phyloP scores from a whole-genome alignment of 495 filamentous ascomycete genomes.

The Symbiotaphrina buchneri region DNA sequence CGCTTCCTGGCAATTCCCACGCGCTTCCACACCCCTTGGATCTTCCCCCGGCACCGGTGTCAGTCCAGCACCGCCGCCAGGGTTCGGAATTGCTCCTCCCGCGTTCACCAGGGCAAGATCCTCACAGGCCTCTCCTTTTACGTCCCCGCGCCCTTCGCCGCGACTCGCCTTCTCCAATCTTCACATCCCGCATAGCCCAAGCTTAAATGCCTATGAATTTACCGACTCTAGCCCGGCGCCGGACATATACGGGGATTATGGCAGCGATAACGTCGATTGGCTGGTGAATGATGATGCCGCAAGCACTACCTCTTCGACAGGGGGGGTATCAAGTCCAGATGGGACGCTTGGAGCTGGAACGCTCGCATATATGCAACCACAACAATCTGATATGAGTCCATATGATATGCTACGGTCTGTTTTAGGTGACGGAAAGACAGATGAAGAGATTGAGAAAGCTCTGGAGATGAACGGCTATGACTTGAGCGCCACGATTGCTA shows the following conservation, averaged over 20 bases:
- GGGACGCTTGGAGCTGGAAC: slow-evolving; percentile 45
- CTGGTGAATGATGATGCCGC: slow-evolving; percentile 81
- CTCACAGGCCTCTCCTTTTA: slow-evolving; percentile 71
- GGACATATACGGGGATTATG: slow-evolving; percentile 78
- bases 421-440: slow-evolving; percentile 64
- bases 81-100: slow-evolving; percentile 39
- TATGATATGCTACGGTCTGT: slow-evolving; percentile 97
- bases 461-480: slow-evolving; percentile 84
- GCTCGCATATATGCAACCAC: slow-evolving; percentile 58
- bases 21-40: slow-evolving; percentile 57
- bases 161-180: slow-evolving; percentile 78
- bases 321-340: slow-evolving; percentile 33
- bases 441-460: slow-evolving; percentile 82
- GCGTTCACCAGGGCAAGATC: slow-evolving; percentile 51
- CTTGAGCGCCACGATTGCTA: slow-evolving; percentile 67
- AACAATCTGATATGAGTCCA: slow-evolving; percentile 79
- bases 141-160: slow-evolving; percentile 82
- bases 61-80: slow-evolving; percentile 58
- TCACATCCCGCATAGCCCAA: slow-evolving; percentile 86
- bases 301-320: slow-evolving; percentile 44
- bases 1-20: slow-evolving; percentile 69
- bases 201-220: slow-evolving; percentile 83
- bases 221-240: slow-evolving; percentile 47
- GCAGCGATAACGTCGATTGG: slow-evolving; percentile 91
- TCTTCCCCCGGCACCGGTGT: slow-evolving; percentile 50